Percentiles rank a stretch among this genome's conserved stretches.
Conservation (phyloP, 1,139 yeast species). For the Magnusiomyces fungicola region DNA sequence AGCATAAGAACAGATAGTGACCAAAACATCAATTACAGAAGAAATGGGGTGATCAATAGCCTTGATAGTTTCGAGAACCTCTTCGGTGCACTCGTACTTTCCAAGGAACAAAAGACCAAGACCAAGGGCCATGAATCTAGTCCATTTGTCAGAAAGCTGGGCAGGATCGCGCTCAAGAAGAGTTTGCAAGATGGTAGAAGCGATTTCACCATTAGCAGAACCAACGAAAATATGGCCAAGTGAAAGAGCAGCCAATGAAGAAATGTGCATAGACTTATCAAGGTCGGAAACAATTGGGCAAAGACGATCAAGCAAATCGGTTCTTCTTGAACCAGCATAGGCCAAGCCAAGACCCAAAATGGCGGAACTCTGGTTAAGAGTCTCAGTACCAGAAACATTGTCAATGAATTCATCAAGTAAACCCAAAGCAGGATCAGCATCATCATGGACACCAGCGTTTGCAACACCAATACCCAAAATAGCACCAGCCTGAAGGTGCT, state of each 20-base stretch:
- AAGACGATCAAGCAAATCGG: conserved; percentile 68
- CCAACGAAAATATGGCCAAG: conserved; percentile 95
- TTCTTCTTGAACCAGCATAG: conserved; percentile 89
- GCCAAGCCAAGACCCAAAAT: conserved; percentile 91
- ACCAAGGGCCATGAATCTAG: conserved; percentile 85
- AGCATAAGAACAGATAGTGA: conserved; percentile 90
- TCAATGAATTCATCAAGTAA: conserved; percentile 70
- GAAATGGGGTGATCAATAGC: conserved; percentile 96
- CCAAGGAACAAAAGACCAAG: conserved; percentile 90
- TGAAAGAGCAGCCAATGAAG: conserved; percentile 83
- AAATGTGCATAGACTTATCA: conserved; percentile 65
- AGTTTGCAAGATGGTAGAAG: conserved; percentile 84
- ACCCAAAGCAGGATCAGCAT: conserved; percentile 87
- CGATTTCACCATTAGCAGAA: conserved; percentile 89
- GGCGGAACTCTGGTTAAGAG: conserved; percentile 64
- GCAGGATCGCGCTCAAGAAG: conserved; percentile 74
- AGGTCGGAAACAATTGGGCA: conserved; percentile 85
- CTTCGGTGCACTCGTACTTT: conserved; percentile 91
- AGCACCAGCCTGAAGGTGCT: conserved; percentile 93
- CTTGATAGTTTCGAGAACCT: conserved; percentile 85
- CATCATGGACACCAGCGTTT: conserved; percentile 93
- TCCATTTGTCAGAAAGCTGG: conserved; percentile 80
- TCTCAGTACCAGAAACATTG: conserved; percentile 29
- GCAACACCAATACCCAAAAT: conserved; percentile 90
- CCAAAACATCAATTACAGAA: conserved; percentile 80